A percentile compares a stretch with the other conserved stretches of the same genome.
phyloP scores from a whole-genome alignment of 306 rosid species.

The Ormosia semicastrata region DNA sequence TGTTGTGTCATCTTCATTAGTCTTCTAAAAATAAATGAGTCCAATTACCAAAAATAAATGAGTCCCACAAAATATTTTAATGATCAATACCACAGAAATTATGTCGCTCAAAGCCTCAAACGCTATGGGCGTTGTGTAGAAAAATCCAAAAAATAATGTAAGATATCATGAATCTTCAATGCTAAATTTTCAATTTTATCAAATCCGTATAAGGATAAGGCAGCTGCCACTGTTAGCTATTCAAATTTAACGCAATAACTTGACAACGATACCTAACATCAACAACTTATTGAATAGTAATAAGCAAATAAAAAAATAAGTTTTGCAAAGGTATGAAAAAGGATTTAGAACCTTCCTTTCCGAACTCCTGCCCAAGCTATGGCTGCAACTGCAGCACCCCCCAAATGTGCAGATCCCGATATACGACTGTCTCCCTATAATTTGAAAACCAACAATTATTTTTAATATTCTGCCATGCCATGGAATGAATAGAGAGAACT shows the following conservation, averaged over 20 bases:
- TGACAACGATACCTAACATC: background rate
- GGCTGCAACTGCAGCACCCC: constrained; percentile 92
- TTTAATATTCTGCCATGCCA: constrained; percentile 8
- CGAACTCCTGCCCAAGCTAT: constrained; percentile 72
- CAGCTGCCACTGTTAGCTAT: background rate
- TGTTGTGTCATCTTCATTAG: no score
- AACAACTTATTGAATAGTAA: background rate
- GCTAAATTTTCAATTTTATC: no score
- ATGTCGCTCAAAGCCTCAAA: no score
- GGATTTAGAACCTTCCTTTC: constrained; percentile 62
- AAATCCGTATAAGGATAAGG: no score
- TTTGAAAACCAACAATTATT: constrained; percentile 4
- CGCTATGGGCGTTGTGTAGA: no score
- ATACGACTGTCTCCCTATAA: constrained; percentile 62
- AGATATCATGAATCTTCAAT: no score
- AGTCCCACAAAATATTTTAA: no score
- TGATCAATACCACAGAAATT: no score
- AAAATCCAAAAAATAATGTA: no score
- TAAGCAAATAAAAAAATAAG: background rate
- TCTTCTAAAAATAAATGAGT: no score
- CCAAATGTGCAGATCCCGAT: constrained; percentile 86
- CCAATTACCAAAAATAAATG: no score
- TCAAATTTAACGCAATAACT: background rate
- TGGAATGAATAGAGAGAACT: background rate
- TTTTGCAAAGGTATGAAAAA: constrained; percentile 12